Base-by-base conservation (phyloP, 2,329 filamentous ascomycete genomes). In the Balansia obtecta region DNA sequence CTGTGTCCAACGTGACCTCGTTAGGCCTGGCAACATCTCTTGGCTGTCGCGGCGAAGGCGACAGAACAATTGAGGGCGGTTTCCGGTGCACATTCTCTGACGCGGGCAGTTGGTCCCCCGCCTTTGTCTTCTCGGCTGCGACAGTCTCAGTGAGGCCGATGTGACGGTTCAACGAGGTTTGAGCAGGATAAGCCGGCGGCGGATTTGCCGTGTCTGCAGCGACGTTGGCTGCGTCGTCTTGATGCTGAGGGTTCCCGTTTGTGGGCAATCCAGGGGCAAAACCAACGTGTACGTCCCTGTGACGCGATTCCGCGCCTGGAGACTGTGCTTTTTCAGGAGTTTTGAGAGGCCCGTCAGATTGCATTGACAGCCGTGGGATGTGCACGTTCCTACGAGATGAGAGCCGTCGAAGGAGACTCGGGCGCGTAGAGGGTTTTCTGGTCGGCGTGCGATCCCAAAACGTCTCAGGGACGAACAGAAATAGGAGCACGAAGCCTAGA, bases 381-480 rank as follows among this genome's bases (percentile, higher is more conserved):
- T 51, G 54, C 6, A 56, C 50, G 46, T 60, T 57, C 41, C 63
- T 64, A 37, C 64, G 67, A 1, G 73, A 76, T 0, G 76, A 78
- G 18, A 70, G 60, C 6, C 74, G 66, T 20, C 68, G 71, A 50
- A 77, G 69, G 48, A 79, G 66, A 50, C 66, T 68, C 1, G 73
- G 71, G 18, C 73, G 63, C 52, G 65, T 70, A 7, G 63, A 62
- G 2, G 65, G 57, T 40, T 65, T 66, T 18, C 65, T 62, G 3
- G 66, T 61, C 2, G 90, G 89, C 2, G 85, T 84, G 45, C 91
- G 76, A 65, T 96, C 89, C 91, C 91, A 97, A 57, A 95, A 96
- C 0, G 89, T 95, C 68, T 97, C 91, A 0, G 91, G 91, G 0
- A 95, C 87, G 58, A 95, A 95, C 52, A 96, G 74, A 63, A 95